Conservation (phyloP, 371 early-diverging fungal genomes). For the Lichtheimia ramosa region DNA sequence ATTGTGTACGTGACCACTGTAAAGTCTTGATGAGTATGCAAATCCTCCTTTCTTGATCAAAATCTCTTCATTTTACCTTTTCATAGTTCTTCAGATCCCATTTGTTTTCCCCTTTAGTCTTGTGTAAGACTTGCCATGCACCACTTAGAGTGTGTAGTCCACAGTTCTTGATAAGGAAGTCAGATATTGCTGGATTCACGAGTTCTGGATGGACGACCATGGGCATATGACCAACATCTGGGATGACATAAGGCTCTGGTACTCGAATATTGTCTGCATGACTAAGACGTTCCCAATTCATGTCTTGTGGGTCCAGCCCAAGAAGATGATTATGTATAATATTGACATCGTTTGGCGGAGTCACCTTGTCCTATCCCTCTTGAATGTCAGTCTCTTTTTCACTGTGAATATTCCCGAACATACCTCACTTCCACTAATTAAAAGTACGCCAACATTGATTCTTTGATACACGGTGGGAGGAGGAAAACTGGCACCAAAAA, state of each 20-base stretch:
- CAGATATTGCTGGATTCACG: constrained; percentile 64
- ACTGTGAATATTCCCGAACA: neutral
- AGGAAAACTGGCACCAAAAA: constrained; percentile 55
- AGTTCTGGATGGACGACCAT: constrained; percentile 69
- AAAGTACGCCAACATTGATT: constrained; percentile 56
- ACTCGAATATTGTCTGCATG: constrained; percentile 29
- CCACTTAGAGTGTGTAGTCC: constrained; percentile 59
- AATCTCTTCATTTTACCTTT: constrained; percentile 40
- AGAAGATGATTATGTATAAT: constrained; percentile 46
- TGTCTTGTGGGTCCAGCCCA: constrained; percentile 22
- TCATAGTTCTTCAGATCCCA: constrained; percentile 73
- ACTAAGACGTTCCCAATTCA: constrained; percentile 16
- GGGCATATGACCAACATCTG: constrained; percentile 64
- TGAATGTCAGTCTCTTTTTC: neutral
- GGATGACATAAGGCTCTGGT: constrained; percentile 60
- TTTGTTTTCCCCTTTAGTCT: constrained; percentile 62
- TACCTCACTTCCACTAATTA: constrained; percentile 63
- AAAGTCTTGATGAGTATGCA: neutral
- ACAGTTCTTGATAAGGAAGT: constrained; percentile 67
- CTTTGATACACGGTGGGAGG: constrained; percentile 36
- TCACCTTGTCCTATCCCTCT: constrained; percentile 42
- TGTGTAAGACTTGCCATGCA: constrained; percentile 60
- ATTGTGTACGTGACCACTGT: constrained; percentile 58
- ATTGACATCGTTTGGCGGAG: constrained; percentile 46
- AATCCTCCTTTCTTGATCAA: neutral